Base-by-base conservation (phyloP, 768 basidiomycete species). In the Boletus rubescentipes region DNA sequence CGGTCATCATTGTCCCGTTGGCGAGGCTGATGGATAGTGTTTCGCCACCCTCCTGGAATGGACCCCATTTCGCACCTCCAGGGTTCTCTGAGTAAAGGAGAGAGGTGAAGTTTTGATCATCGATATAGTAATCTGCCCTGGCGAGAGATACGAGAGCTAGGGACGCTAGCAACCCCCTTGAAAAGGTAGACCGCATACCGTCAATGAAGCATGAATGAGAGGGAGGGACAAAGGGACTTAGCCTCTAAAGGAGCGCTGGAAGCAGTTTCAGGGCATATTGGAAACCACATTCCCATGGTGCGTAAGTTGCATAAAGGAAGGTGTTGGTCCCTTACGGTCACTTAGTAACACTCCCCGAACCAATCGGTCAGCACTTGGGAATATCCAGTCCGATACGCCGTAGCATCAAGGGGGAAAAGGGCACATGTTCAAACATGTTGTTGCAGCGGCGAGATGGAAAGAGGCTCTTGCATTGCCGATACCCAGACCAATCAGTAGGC, bases 71-170 rank as follows among this genome's bases (percentile, higher is more conserved):
- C 2, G 47, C 53, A 21, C 56, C 55, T 16, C 40, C 48, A 26
- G 61, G 46, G 32, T 47, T 62, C 36, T 53, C 48, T 16, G 57
- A 51, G 29, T 48, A 62, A 7, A 45, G 3, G 14, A 56, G 61
- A 31, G 49, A 49, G 12, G 61, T 55, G 15, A 15, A 35, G 35
- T 59, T 59, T 42, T 59, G 56, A n/a, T 62, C 61, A 31, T 62
- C 61, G 20, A 62, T 58, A 18, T 40, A 51, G 31, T 60, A 60
- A 31, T 60, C 54, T 39, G 54, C 60, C 26, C 29, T 54, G 20
- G 40, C 46, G 14, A 50, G 41, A 18, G 51, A 50, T 29, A 21
- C 29, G 15, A 59, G 29, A 36, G 37, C 54, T 6, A 37, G 40
- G 7, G 40, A 26, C 26, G 26, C 35, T 16, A 60, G 14, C 37